Percentiles rank a stretch among this genome's conserved stretches.
These are phyloP conservation scores for Tolypocladium sp. DNA, from an alignment of 2,329 filamentous ascomycete genomes.

Conservation along the genomic window DNA sequence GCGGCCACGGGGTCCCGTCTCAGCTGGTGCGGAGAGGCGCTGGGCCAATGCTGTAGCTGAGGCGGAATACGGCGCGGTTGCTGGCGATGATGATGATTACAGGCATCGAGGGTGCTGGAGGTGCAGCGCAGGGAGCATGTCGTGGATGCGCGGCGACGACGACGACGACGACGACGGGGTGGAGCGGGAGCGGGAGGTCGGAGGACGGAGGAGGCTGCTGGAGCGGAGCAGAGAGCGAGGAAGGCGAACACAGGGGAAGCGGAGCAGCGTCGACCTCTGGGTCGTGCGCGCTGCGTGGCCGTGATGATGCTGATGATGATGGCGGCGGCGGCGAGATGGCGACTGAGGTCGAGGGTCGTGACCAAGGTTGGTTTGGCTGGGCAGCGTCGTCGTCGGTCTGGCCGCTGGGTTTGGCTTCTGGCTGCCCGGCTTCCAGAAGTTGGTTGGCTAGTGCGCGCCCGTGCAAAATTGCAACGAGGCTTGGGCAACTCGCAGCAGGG, in stretches of 20 bases:
- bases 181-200: not conserved
- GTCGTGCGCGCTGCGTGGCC: not conserved
- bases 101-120: slow-evolving; percentile 1
- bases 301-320: not conserved
- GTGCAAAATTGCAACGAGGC: slow-evolving; percentile 1
- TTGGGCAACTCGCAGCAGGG: not conserved
- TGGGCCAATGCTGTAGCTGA: not conserved
- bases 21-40: not conserved
- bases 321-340: not conserved
- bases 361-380: not conserved
- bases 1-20: not conserved
- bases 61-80: not conserved
- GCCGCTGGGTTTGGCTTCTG: not conserved
- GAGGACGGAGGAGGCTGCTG: not conserved
- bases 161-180: not conserved
- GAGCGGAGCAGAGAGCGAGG: not conserved
- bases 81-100: not conserved
- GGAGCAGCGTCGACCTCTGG: not conserved
- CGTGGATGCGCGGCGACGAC: not conserved
- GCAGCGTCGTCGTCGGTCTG: slow-evolving; percentile 1
- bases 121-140: not conserved
- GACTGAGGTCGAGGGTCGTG: not conserved
- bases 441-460: not conserved
- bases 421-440: too few species aligned
- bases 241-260: not conserved